Conservation (phyloP, 352 stramenopile species). For the Peronospora tabacina region DNA sequence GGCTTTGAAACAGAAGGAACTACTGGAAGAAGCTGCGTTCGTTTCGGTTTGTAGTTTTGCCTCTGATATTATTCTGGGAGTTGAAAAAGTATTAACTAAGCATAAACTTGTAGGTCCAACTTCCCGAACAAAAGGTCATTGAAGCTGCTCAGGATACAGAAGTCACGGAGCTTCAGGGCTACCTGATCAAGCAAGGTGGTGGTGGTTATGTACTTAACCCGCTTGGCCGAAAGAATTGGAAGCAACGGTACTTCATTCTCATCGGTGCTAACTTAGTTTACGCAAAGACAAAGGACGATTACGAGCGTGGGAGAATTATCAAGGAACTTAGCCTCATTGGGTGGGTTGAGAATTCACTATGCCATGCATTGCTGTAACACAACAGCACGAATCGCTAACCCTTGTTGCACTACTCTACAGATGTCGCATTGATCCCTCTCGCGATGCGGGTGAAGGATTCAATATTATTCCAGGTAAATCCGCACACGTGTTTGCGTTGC, state of each 20-base stretch:
- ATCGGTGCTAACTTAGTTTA: constrained; percentile 64
- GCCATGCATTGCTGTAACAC: constrained; percentile 44
- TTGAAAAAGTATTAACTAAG: not conserved
- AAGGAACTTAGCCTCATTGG: constrained; percentile 76
- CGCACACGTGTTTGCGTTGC: constrained; percentile 64
- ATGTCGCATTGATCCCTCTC: constrained; percentile 48
- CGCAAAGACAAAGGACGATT: constrained; percentile 81
- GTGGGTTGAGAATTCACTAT: constrained; percentile 25
- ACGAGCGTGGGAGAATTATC: constrained; percentile 81
- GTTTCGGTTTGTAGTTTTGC: constrained; percentile 40
- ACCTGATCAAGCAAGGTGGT: constrained; percentile 82
- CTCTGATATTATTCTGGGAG: not conserved
- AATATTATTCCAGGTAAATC: constrained; percentile 68
- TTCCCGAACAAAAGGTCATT: constrained; percentile 73
- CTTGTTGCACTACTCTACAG: not conserved
- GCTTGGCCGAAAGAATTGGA: constrained; percentile 81
- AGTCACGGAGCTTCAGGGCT: constrained; percentile 62
- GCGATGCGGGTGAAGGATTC: constrained; percentile 56
- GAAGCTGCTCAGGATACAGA: constrained; percentile 65
- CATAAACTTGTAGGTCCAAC: constrained; percentile 39
- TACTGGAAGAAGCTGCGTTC: constrained; percentile 73
- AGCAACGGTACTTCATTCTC: constrained; percentile 85
- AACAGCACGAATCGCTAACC: constrained; percentile 60
- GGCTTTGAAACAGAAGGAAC: constrained; percentile 54
- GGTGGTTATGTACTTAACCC: constrained; percentile 71